Evolutionary conservation across 805 yeast genomes (phyloP), one percentile per base, ranked within the genome.

Genomic region (Ogataea allantospora): DNA sequence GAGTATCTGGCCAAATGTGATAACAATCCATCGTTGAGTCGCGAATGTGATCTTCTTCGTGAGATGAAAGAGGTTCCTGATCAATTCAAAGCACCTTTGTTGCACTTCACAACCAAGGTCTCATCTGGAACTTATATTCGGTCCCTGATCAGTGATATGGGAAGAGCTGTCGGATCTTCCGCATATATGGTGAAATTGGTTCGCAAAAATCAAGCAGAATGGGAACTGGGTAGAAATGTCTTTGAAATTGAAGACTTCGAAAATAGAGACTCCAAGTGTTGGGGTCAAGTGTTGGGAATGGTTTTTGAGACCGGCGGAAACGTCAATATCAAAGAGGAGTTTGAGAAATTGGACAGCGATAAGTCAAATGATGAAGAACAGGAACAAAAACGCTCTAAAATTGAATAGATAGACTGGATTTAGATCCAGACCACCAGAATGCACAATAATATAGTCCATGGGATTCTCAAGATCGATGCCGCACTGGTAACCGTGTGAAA

Each of bases 101-200:
- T 91, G 17, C 89, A 83, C 51, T 77, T 93, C 48, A 74, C 72
- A 11, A 77, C 95, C 4, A 73, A 76, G 23, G 99, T 91, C 1
- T 83, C 96, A 1, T 88, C 97, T 0, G 99, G 99, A 1, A 93
- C 98, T 0, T 93, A 93, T 54, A 88, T 93, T 33, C 73, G 99
- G 48, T 83, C 96, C 2, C 65, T 93, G 37, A 71, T 93, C 33
- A 87, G 95, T 62, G 99, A 93, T 54, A 69, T 86, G 29, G 98
- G 95, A 2, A 75, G 83, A 43, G 83, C 91, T 0, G 65, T 89
- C 55, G 80, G 83, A 12, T 78, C 89, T 0, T 77, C 86, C 17
- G 87, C 95, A 0, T 88, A 88, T 55, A 89, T 93, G 96, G 95
- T 83, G 7, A 79, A 78, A 48, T 72, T 93, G 40, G 71, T 78